Evolutionary conservation across 768 basidiomycete species (phyloP), one percentile per base, ranked within the genome.

Genomic region (Boletellus ananas): DNA sequence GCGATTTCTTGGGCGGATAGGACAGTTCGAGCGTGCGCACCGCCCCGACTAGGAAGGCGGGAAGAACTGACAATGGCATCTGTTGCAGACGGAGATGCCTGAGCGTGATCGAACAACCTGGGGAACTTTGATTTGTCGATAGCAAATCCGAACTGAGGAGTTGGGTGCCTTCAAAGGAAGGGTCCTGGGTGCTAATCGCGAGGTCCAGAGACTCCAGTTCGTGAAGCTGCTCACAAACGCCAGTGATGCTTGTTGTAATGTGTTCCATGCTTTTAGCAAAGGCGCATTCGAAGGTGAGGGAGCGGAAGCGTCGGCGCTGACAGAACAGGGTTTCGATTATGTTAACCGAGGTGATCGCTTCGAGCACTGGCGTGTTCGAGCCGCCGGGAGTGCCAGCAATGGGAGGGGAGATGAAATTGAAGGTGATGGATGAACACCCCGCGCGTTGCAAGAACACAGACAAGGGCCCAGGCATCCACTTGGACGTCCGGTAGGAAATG

Each of bases 1-100:
- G 51, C 5, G 54, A 53, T 50, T 51, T 61, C 57, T 56, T 72
- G 29, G 66, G 70, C 3, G 69, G 61, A 52, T 69, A 78, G 31
- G 61, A 65, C 21, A 81, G 62, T 47, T 77, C 74, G 20, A 81
- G 68, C 16, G 64, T 67, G 47, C 58, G 65, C 40, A 79, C 62
- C 49, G 74, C 72, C 23, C 62, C 56, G 37, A 78, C 55, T 45
- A 75, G 66, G 45, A 60, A 58, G 13, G 60, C 52, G 12, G 75
- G 70, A 4, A 78, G 58, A 42, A 65, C 65, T 36, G 67, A 67
- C 13, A 71, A 62, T 18, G 77, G 74, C 25, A 80, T 57, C 58
- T 74, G 67, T 44, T 72, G 67, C 23, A 79, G 55, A 47, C 71
- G 70, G 21, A 79, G 71, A 57, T 70, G 60, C 37, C 50, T 49